These are phyloP conservation scores for Fusarium sp. DNA, from an alignment of 2,329 filamentous ascomycete species.

Conservation along the genomic window DNA sequence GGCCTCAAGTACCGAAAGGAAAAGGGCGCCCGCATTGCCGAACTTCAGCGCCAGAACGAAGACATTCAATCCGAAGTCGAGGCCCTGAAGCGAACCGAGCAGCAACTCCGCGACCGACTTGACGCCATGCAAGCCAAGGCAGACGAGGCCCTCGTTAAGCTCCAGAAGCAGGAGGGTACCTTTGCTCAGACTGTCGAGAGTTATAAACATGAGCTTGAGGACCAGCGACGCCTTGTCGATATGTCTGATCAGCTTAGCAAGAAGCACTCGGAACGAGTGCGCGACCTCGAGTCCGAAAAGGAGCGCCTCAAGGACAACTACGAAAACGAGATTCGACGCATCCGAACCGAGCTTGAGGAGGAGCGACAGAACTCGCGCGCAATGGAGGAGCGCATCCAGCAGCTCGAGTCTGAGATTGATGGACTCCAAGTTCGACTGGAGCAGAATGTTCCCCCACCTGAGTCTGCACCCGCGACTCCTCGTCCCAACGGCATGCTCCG, in stretches of 20 bases:
- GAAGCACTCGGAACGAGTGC: constrained; percentile 76
- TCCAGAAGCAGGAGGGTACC: constrained; percentile 88
- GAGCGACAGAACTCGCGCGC: constrained; percentile 60
- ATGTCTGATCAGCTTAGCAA: constrained; percentile 82
- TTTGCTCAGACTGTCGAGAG: constrained; percentile 85
- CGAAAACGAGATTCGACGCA: constrained; percentile 68
- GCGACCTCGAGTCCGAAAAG: constrained; percentile 76
- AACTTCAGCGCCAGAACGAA: constrained; percentile 89
- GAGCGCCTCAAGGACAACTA: constrained; percentile 72
- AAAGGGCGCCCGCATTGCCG: constrained; percentile 88
- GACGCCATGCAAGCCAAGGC: constrained; percentile 88
- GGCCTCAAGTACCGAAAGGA: constrained; percentile 93
- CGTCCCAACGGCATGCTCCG: constrained; percentile 67
- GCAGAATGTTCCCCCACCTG: constrained; percentile 53
- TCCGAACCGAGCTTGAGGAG: constrained; percentile 69
- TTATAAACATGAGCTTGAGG: constrained; percentile 88
- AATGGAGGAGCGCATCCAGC: constrained; percentile 61
- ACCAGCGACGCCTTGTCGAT: constrained; percentile 82
- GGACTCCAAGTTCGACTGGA: constrained; percentile 63
- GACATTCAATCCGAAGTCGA: constrained; percentile 84
- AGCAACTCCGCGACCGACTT: constrained; percentile 82
- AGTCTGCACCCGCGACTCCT: constrained; percentile 71
- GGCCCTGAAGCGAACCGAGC: constrained; percentile 81
- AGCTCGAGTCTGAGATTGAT: constrained; percentile 66
- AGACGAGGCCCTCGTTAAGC: constrained; percentile 83